These are phyloP conservation scores for Speleostelium caveatum DNA, from an alignment of 78 protist genomes.

Conservation along the genomic window DNA sequence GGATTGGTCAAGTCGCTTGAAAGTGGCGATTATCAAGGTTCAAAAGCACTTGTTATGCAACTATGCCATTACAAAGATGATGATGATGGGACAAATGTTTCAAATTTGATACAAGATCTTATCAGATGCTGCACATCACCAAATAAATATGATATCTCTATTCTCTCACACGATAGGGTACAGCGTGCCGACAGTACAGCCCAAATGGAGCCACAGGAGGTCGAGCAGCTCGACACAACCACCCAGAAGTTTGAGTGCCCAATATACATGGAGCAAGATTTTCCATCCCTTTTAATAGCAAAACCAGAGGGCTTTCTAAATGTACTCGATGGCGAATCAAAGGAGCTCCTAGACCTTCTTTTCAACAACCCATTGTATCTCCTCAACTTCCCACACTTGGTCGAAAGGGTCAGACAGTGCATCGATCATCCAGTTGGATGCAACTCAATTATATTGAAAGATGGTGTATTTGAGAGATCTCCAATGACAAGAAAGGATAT, in stretches of 20 bases:
- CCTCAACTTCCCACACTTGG: not conserved
- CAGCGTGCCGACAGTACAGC: not conserved
- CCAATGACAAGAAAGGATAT: not conserved
- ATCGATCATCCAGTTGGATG: not conserved
- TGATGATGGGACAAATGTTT: not conserved
- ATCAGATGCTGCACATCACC: not conserved
- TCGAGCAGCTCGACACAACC: not conserved
- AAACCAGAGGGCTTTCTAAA: too few species aligned
- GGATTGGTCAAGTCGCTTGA: not conserved
- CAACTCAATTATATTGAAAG: not conserved
- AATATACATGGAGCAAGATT: not conserved
- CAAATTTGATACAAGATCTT: not conserved
- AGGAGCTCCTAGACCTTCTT: not conserved
- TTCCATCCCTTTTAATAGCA: not conserved
- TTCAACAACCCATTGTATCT: not conserved
- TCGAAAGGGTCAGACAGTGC: not conserved
- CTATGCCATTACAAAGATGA: not conserved
- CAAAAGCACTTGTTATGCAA: not conserved
- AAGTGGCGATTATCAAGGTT: not conserved
- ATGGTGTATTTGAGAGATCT: not conserved
- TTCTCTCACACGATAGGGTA: not conserved
- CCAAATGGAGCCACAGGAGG: not conserved
- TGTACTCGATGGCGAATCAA: not conserved
- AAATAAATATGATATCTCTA: not conserved
- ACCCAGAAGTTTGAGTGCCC: not conserved